Percentiles rank a stretch among this genome's conserved stretches.
Evolutionary conservation across 2,329 filamentous ascomycete genomes (phyloP).

Genomic region (Lecanosticta acicola): DNA sequence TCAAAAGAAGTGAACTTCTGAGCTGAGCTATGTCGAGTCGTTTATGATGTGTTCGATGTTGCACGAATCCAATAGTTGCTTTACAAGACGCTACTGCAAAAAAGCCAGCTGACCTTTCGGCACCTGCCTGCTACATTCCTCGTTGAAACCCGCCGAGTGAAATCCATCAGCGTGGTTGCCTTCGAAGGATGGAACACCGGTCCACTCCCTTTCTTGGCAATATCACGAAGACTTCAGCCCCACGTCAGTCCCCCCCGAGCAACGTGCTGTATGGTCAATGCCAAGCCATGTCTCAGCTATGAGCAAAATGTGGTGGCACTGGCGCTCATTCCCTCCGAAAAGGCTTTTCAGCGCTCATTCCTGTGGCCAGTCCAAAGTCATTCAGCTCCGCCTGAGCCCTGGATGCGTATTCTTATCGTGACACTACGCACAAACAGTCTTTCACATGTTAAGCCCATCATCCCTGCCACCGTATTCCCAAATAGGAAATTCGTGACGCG

Average conservation of each 20-base stretch:
- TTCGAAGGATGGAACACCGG: neutral
- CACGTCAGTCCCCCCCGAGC: neutral
- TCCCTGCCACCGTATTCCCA: neutral
- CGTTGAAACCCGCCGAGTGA: conserved; percentile 2
- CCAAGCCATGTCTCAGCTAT: neutral
- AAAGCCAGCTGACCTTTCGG: neutral
- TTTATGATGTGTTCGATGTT: neutral
- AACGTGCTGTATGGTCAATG: neutral
- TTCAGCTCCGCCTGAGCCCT: neutral
- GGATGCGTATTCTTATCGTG: neutral
- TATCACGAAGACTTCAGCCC: neutral
- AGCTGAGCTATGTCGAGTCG: neutral
- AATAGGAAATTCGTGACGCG: neutral
- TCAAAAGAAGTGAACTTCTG: too few relatives aligned
- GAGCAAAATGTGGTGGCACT: neutral
- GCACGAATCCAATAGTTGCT: neutral
- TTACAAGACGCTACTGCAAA: neutral
- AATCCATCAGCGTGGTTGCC: neutral
- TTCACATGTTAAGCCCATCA: neutral
- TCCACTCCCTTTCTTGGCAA: neutral
- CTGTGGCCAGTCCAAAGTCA: neutral
- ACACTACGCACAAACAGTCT: too few relatives aligned
- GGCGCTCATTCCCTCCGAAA: too few relatives aligned
- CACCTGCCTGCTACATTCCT: neutral
- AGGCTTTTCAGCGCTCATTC: neutral